Base-by-base conservation (phyloP, 176 grass and related monocot genomes). In the Poa pratensis region DNA sequence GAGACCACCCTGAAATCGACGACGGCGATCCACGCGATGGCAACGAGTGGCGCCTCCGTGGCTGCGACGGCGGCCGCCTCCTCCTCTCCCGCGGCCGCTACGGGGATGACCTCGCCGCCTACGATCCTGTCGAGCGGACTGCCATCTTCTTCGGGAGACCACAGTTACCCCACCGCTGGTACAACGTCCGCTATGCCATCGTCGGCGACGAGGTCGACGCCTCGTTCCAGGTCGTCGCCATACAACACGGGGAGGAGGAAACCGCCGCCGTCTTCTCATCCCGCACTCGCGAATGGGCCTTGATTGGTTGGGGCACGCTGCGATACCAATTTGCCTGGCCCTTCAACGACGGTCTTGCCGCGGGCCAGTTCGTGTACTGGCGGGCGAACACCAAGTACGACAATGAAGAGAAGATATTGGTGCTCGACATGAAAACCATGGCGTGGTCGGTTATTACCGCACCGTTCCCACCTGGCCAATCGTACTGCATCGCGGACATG, bases 101-200 rank as follows among this genome's bases (percentile, higher is more conserved):
- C 3, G 10, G 19, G n/a, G 2, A 0, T 0, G 4, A 81, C 3
- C 85, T 87, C 46, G 78, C 69, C 58, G 85, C 81, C 22, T 87
- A 87, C 32, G 78, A 81, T 19, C 85, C 78, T 18, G 19, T 87
- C 58, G 69, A 60, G 4, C 78, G 77, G 3, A 80, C 67, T 3
- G 55, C 84, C 28, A 3, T 64, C 28, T 73, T 80, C 85, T 24
- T 81, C 78, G 24, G 60, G 2, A 63, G 14, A 63, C 60, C 60
- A 12, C 1, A 15, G 10, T 2, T 61, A 61, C 58, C 58, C 7
- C 27, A 42, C 14, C 13, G 11, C 40, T 49, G 60, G 26, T 22
- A 0, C 37, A 0, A 42, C 73, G n/a, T 30, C 48, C 6, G 0
- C 3, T 42, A 77, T 23, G 73, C 61, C 83, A 28, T 85, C 23